phyloP scores from a whole-genome alignment of 2,329 filamentous ascomycete species.

The Fusarium foetens region DNA sequence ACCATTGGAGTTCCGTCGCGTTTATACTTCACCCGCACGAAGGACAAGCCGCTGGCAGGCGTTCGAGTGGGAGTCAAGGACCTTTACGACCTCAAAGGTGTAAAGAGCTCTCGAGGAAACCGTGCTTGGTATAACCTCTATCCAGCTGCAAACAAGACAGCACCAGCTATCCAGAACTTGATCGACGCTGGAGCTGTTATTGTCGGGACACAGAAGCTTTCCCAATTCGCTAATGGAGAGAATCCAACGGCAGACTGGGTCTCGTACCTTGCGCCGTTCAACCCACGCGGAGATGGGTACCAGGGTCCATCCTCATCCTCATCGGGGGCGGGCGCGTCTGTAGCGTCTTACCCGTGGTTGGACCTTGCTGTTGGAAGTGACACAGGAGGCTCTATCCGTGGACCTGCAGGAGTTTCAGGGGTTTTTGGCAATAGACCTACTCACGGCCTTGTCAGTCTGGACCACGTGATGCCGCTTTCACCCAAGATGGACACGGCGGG shows the following conservation, averaged over 20 bases:
- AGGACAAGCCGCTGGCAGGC: not conserved
- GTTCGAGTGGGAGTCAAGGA: constrained; percentile 25
- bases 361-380: constrained; percentile 44
- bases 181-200: constrained; percentile 25
- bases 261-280: constrained; percentile 55
- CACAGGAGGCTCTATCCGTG: constrained; percentile 51
- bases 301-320: constrained; percentile 54
- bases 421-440: constrained; percentile 58
- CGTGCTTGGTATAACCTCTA: constrained; percentile 21
- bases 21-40: not conserved
- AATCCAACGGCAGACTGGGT: constrained; percentile 28
- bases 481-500: not conserved
- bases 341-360: constrained; percentile 57
- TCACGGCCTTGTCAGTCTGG: constrained; percentile 49
- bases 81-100: constrained; percentile 16
- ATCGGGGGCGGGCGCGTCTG: constrained; percentile 54
- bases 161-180: constrained; percentile 4
- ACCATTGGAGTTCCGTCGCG: constrained; percentile 4
- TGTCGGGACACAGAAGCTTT: constrained; percentile 22
- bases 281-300: constrained; percentile 60
- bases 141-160: not conserved
- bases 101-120: constrained; percentile 19
- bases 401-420: constrained; percentile 55
- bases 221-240: constrained; percentile 21
- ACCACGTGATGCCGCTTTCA: not conserved